Percentiles rank a stretch among this genome's conserved stretches.
These are phyloP conservation scores for Colletotrichum sp. DNA, from an alignment of 2,329 filamentous ascomycete genomes.

Conservation along the genomic window DNA sequence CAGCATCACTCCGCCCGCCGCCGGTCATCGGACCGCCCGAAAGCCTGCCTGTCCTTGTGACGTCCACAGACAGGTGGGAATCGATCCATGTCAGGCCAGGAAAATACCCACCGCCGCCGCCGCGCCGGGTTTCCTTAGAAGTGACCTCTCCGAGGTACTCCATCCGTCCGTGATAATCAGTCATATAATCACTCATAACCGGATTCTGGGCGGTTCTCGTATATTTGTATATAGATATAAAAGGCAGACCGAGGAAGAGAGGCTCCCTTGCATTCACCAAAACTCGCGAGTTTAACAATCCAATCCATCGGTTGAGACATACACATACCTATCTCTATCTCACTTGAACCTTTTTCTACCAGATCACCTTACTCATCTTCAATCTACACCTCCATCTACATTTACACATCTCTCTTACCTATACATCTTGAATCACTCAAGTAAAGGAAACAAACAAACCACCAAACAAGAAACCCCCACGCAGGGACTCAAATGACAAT, in stretches of 20 bases:
- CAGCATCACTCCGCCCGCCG: background rate
- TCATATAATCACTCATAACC: background rate
- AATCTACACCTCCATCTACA: background rate
- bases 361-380: background rate
- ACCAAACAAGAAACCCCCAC: background rate
- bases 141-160: background rate
- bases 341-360: background rate
- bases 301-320: background rate
- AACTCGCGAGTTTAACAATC: background rate
- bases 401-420: background rate
- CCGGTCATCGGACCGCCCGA: slow-evolving; percentile 20
- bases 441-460: background rate
- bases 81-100: slow-evolving; percentile 19
- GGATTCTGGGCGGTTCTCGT: background rate
- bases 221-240: background rate
- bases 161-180: slow-evolving; percentile 7
- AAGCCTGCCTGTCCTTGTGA: background rate
- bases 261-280: background rate
- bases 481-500: slow-evolving; percentile 1
- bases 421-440: background rate
- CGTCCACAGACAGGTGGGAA: background rate
- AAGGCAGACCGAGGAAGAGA: background rate
- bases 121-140: background rate
- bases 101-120: background rate
- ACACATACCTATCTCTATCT: background rate